These are phyloP conservation scores for Coniochaeta sp. DNA, from an alignment of 2,329 filamentous ascomycete species.

Conservation along the genomic window DNA sequence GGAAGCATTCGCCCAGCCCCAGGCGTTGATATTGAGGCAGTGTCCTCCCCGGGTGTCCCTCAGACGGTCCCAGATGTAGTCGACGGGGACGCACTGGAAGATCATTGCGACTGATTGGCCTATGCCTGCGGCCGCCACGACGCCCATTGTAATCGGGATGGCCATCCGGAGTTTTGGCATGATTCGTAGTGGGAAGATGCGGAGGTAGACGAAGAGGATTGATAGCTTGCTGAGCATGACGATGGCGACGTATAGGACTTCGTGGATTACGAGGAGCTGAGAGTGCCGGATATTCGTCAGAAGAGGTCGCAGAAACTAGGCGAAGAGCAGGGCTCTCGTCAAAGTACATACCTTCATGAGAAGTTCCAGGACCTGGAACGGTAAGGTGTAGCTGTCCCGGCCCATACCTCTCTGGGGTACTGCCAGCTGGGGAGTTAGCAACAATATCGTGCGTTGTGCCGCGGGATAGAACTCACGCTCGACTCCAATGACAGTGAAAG, in stretches of 20 bases:
- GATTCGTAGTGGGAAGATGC: background rate
- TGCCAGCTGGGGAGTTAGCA: no score
- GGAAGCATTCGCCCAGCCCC: background rate
- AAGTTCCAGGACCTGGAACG: background rate
- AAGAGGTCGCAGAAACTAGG: no score
- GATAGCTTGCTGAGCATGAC: conserved; percentile 2
- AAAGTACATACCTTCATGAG: background rate
- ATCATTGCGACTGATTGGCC: background rate
- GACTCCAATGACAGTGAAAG: background rate
- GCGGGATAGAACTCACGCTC: background rate
- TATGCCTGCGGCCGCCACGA: background rate
- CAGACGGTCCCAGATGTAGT: background rate
- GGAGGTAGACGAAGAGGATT: conserved; percentile 3
- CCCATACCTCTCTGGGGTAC: background rate
- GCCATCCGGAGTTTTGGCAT: background rate
- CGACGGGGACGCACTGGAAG: background rate
- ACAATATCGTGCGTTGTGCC: no score
- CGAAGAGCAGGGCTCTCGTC: background rate
- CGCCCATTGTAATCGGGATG: background rate
- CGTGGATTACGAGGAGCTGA: conserved; percentile 1
- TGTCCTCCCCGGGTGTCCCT: background rate
- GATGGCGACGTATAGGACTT: background rate
- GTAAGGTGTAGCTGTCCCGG: background rate
- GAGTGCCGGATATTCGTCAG: background rate
- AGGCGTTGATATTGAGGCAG: background rate